A percentile compares a stretch with the other conserved stretches of the same genome.
Evolutionary conservation across 2,329 filamentous ascomycete species (phyloP).

Genomic region (Drechslerella coelobrocha): DNA sequence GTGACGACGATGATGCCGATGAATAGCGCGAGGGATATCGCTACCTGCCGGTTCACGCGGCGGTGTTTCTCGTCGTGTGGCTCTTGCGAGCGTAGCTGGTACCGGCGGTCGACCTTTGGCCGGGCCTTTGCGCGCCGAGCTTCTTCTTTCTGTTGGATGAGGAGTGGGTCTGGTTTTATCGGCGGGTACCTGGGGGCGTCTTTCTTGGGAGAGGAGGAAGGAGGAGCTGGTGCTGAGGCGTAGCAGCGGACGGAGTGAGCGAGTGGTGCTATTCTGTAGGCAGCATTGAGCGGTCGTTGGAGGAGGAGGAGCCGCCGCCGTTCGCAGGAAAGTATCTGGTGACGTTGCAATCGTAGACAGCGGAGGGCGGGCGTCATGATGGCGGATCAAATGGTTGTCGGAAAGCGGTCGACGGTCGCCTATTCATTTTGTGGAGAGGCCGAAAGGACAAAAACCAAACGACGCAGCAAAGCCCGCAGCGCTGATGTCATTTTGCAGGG

Average conservation of each 20-base stretch:
- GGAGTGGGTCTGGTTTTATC: constrained; percentile 46
- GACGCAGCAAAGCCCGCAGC: background rate
- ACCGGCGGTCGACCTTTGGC: constrained; percentile 30
- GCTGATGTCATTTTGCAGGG: constrained; percentile 7
- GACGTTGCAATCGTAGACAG: constrained; percentile 38
- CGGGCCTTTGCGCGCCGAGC: constrained; percentile 29
- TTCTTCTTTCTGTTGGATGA: constrained; percentile 30
- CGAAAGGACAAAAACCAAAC: constrained; percentile 3
- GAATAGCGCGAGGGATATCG: constrained; percentile 18
- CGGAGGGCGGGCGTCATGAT: constrained; percentile 40
- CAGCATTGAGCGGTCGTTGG: constrained; percentile 11
- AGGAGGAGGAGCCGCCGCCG: constrained; percentile 31
- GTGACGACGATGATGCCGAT: constrained; percentile 39
- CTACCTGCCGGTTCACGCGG: constrained; percentile 36
- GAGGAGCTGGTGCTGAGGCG: constrained; percentile 12
- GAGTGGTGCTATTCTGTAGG: background rate
- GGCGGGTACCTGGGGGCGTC: constrained; percentile 30
- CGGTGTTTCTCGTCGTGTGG: constrained; percentile 28
- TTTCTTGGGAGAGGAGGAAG: background rate
- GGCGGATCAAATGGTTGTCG: background rate
- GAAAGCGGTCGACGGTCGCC: background rate
- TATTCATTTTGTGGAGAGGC: constrained; percentile 8
- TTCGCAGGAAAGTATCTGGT: constrained; percentile 21
- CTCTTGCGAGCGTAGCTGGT: constrained; percentile 23
- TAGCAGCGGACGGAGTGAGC: constrained; percentile 24